A percentile compares a stretch with the other conserved stretches of the same genome.
Evolutionary conservation across 345 rosid species (phyloP).

Genomic region (Syzygium jambos): DNA sequence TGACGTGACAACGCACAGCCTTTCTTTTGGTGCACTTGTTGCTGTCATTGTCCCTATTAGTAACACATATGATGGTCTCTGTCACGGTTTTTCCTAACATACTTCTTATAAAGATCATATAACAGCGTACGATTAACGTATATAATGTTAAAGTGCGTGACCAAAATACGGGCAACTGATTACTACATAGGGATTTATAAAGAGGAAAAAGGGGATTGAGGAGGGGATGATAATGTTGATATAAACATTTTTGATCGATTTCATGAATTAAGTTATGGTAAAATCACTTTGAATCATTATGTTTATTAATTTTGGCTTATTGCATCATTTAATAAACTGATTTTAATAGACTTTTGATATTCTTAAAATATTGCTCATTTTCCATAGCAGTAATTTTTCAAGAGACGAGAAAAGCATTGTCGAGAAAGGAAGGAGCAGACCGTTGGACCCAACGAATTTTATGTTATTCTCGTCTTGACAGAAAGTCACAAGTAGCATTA

Average conservation of each 20-base stretch:
- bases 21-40: background rate
- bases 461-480: background rate
- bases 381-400: background rate
- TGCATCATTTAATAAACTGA: background rate
- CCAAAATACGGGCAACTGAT: too few species aligned
- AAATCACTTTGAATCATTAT: background rate
- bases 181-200: too few species aligned
- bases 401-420: background rate
- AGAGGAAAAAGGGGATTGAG: too few species aligned
- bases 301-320: background rate
- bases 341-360: background rate
- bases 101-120: too few species aligned
- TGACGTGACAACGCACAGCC: background rate
- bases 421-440: background rate
- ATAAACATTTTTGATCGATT: background rate
- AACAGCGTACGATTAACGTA: too few species aligned
- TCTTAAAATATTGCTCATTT: background rate
- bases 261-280: background rate
- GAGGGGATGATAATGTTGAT: background rate
- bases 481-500: background rate
- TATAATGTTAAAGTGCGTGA: too few species aligned
- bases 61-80: too few species aligned
- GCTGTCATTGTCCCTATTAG: background rate
- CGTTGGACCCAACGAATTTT: background rate
- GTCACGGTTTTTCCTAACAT: too few species aligned